Base-by-base conservation (phyloP, 1,284 basidiomycete genomes). In the Papiliotrema nemorosa region DNA sequence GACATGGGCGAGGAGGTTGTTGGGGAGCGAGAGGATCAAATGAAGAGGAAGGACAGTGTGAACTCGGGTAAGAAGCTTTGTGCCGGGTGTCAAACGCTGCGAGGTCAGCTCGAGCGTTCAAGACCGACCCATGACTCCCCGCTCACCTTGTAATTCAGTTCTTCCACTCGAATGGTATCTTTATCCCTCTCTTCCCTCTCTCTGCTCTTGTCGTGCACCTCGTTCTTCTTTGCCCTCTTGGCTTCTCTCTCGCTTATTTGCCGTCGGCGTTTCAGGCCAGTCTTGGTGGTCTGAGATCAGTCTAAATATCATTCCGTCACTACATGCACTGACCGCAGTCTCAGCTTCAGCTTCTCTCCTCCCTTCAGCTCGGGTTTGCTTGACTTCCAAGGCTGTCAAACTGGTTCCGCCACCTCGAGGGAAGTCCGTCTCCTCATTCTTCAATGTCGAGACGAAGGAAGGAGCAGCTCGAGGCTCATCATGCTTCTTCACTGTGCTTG, bases 1-100 rank as follows among this genome's bases (percentile, higher is more conserved):
- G 24, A 98, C 81, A 74, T 98, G 93, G 3, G 84, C 96, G 58
- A 92, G 82, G 37, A 99, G 83, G 77, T 98, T 94, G 69, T 93
- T 90, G 21, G 96, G 94, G 21, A 99, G 80, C 6, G 93, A 97
- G 22, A 98, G 79, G 51, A 98, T 83, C 38, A 99, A 81, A 41
- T 90, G 89, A 22, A 98, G 83, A 3, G 94, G 90, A 57, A 91
- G 84, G 42, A 98, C 82, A 14, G 87, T 84, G 59, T 90, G 81
- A 44, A 99, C 81, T 73, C 91, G 88, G 29, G 85, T 86, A 29
- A 98, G 79, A 18, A 97, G 80, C 66, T 86, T 88, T 78, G 91
- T 90, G 31, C 93, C 94, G 29, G 85, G 78, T 33, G 80, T 76
- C 7, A 97, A 79, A 59, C 92, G 84, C 90, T 96, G 97, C 79